phyloP scores from a whole-genome alignment of 495 filamentous ascomycete genomes.

The Daldinia caldariorum region DNA sequence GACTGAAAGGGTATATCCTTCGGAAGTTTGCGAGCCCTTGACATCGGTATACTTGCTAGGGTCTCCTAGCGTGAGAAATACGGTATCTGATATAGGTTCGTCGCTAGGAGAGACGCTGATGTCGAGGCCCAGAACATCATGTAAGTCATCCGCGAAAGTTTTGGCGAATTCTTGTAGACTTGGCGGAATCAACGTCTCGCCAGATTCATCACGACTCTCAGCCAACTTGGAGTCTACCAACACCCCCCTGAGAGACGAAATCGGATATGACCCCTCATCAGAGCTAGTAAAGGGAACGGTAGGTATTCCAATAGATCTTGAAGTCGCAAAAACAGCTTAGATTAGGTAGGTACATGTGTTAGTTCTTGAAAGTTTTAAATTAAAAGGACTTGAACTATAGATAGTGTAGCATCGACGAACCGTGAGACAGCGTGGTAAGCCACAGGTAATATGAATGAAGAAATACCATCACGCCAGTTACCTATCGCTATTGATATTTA shows the following conservation, averaged over 20 bases:
- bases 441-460: constrained; percentile 12
- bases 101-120: constrained; percentile 39
- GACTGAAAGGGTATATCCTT: constrained; percentile 59
- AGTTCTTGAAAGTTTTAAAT: too few species aligned
- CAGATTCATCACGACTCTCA: constrained; percentile 48
- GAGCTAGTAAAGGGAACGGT: constrained; percentile 51
- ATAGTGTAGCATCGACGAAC: constrained; percentile 25
- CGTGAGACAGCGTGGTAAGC: constrained; percentile 22
- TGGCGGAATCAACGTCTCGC: constrained; percentile 61
- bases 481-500: not conserved
- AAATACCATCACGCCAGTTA: constrained; percentile 14
- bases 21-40: constrained; percentile 54
- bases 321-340: constrained; percentile 24
- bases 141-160: constrained; percentile 56
- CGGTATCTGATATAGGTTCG: constrained; percentile 41
- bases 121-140: constrained; percentile 43
- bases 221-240: constrained; percentile 56
- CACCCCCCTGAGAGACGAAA: constrained; percentile 50
- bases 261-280: constrained; percentile 41
- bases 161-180: constrained; percentile 55
- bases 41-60: constrained; percentile 53
- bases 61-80: constrained; percentile 59
- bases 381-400: too few species aligned
- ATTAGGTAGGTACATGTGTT: too few species aligned
- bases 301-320: constrained; percentile 49